phyloP scores from a whole-genome alignment of 768 basidiomycete species.

The Stropharia rugosoannulata region DNA sequence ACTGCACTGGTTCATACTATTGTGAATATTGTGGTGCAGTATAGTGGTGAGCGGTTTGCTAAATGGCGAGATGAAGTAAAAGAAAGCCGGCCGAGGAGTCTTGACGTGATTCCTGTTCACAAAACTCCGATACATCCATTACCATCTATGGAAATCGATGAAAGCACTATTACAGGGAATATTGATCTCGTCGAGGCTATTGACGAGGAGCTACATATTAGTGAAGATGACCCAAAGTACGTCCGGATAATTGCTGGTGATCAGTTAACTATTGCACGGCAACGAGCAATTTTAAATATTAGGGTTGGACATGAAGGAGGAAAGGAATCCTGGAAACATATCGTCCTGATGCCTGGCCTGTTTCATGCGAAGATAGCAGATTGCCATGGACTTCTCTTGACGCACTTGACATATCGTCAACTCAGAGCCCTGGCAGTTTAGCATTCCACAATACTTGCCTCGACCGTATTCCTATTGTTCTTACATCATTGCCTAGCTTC shows the following conservation, averaged over 20 bases:
- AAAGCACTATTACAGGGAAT: slow-evolving; percentile 32
- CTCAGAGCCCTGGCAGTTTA: slow-evolving; percentile 31
- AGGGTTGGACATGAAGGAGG: slow-evolving; percentile 30
- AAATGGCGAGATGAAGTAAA: slow-evolving; percentile 19
- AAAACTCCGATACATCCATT: slow-evolving; percentile 28
- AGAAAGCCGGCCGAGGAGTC: slow-evolving; percentile 14
- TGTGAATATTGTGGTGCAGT: slow-evolving; percentile 24
- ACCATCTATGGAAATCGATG: slow-evolving; percentile 34
- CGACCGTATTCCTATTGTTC: slow-evolving; percentile 30
- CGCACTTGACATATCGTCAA: slow-evolving; percentile 28
- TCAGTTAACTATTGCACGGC: slow-evolving; percentile 34
- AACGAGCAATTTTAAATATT: slow-evolving; percentile 26
- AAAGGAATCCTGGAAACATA: slow-evolving; percentile 15
- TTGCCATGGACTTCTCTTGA: slow-evolving; percentile 23
- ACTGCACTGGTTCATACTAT: slow-evolving; percentile 22
- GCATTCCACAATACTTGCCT: slow-evolving; percentile 34
- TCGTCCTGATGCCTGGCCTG: slow-evolving; percentile 28
- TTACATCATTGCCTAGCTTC: slow-evolving; percentile 33
- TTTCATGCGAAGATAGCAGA: slow-evolving; percentile 39
- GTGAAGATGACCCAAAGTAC: slow-evolving; percentile 5
- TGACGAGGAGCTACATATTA: slow-evolving; percentile 23
- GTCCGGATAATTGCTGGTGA: slow-evolving; percentile 26
- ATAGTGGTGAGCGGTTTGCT: slow-evolving; percentile 28
- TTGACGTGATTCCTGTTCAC: slow-evolving; percentile 25
- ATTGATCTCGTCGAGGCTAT: slow-evolving; percentile 29